A percentile compares a stretch with the other conserved stretches of the same genome.
These are phyloP conservation scores for Nakazawaea sp. DNA, from an alignment of 805 yeast species.

Conservation along the genomic window DNA sequence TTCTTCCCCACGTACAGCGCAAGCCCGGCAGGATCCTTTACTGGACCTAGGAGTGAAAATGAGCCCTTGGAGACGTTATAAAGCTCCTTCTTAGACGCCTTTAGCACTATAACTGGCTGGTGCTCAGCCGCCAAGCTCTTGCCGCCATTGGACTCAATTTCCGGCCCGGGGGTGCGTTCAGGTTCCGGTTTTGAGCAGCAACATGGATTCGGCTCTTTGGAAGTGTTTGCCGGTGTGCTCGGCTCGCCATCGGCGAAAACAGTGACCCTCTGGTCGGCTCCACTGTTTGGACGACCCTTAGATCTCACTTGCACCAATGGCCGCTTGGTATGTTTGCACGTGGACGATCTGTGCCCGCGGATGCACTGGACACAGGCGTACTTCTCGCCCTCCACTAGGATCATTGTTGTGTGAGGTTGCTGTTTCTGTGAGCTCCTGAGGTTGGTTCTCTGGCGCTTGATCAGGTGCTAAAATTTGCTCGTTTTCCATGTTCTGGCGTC, in stretches of 20 bases:
- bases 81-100: conserved; percentile 27
- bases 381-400: conserved; percentile 69
- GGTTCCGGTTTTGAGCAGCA: not conserved
- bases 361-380: conserved; percentile 85
- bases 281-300: conserved; percentile 79
- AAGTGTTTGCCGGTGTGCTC: not conserved
- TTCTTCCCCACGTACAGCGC: too few relatives aligned
- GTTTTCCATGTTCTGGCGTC: too few relatives aligned
- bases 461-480: too few relatives aligned
- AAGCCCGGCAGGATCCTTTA: conserved; percentile 11
- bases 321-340: conserved; percentile 75
- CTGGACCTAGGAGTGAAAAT: conserved; percentile 24
- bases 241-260: conserved; percentile 36
- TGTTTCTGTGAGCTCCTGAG: too few relatives aligned
- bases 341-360: conserved; percentile 86
- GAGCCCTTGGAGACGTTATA: conserved; percentile 27
- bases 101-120: conserved; percentile 23
- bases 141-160: not conserved
- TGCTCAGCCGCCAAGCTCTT: conserved; percentile 8
- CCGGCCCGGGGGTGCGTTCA: conserved; percentile 9
- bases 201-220: too few relatives aligned
- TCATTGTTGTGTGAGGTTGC: too few relatives aligned
- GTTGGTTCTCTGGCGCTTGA: too few relatives aligned
- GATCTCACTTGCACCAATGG: conserved; percentile 81
- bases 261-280: conserved; percentile 52